Evolutionary conservation across 176 grass and related monocot genomes (phyloP).

Genomic region (bread wheat (Triticum aestivum)): DNA sequence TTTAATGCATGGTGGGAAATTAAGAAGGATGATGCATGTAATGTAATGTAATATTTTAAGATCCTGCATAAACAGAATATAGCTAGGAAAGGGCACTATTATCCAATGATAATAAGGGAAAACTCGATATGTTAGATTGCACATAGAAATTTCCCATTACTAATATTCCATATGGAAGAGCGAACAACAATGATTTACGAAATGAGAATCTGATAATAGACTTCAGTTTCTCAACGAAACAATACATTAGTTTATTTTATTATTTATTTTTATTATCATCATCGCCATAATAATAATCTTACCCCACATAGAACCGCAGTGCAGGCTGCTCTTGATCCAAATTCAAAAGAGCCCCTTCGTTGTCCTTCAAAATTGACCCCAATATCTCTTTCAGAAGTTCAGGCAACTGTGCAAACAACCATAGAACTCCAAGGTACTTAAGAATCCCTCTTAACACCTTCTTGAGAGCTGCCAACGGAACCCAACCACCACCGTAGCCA

Average conservation of each 20-base stretch:
- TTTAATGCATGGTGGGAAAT: background rate
- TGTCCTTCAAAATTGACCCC: constrained; percentile 98
- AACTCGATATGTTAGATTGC: background rate
- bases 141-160: constrained; percentile 2
- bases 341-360: constrained; percentile 96
- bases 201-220: constrained; percentile 24
- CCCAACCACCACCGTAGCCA: constrained; percentile 98
- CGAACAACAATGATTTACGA: background rate
- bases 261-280: too few species aligned
- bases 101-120: background rate
- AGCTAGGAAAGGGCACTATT: background rate
- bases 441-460: constrained; percentile 97
- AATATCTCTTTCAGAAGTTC: constrained; percentile 98
- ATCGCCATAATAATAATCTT: constrained; percentile 23
- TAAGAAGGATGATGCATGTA: background rate
- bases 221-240: background rate
- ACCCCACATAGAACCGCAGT: constrained; percentile 98
- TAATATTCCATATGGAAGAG: background rate
- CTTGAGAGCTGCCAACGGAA: constrained; percentile 94
- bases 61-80: background rate
- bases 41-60: background rate
- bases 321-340: constrained; percentile 99
- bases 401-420: constrained; percentile 98
- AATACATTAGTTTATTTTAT: background rate
- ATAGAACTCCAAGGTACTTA: constrained; percentile 98